Evolutionary conservation across 2,329 filamentous ascomycete genomes (phyloP).

Genomic region (Colletotrichum echinochloae): DNA sequence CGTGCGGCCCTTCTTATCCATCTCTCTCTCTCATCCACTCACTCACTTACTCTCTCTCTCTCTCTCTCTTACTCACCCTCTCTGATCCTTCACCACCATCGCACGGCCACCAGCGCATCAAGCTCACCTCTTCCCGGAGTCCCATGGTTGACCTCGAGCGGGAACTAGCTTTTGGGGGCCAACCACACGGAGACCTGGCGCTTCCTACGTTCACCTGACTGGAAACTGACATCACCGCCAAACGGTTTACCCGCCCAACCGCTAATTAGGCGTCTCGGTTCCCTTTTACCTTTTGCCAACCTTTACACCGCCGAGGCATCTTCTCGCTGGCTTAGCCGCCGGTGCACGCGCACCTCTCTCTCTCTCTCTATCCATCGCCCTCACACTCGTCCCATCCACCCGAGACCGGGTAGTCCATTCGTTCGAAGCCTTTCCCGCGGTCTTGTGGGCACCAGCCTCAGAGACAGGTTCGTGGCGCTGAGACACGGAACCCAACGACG

Average conservation of each 20-base stretch:
- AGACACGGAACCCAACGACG: conserved; percentile 24
- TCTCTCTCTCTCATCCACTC: neutral
- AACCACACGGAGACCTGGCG: conserved; percentile 14
- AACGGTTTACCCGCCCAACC: conserved; percentile 20
- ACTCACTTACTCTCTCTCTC: no score
- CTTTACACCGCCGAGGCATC: conserved; percentile 16
- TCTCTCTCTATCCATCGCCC: neutral
- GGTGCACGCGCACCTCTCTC: neutral
- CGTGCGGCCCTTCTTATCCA: conserved; percentile 16
- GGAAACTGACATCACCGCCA: conserved; percentile 35
- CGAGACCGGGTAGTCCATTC: conserved; percentile 9
- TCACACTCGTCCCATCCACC: neutral
- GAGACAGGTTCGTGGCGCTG: conserved; percentile 32
- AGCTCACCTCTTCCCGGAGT: conserved; percentile 20
- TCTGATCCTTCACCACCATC: conserved; percentile 14
- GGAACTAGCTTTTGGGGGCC: conserved; percentile 13
- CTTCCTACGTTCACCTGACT: conserved; percentile 29
- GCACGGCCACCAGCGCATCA: conserved; percentile 4
- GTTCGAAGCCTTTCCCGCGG: neutral
- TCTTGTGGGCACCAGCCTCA: neutral
- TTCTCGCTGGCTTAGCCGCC: conserved; percentile 1
- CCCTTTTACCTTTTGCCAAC: neutral
- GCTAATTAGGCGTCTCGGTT: neutral
- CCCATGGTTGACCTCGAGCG: conserved; percentile 31
- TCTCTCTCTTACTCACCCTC: neutral